Conservation (phyloP, 108 stramenopile species). For the Bacterosira constricta region DNA sequence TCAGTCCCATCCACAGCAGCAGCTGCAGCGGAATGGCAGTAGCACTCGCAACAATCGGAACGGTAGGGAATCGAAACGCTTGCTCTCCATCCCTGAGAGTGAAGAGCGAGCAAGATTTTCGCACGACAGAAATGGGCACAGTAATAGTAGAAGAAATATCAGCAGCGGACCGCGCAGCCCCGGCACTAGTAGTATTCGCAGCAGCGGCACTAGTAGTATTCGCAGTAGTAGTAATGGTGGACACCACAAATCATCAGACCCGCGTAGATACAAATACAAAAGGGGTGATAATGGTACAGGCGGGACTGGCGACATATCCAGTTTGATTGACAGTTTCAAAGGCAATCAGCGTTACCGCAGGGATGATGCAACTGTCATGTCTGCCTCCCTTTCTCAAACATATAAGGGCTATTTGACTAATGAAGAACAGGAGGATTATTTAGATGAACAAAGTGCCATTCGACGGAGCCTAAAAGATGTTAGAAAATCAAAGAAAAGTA, state of each 20-base stretch:
- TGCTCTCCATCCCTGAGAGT: not conserved
- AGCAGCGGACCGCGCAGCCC: not conserved
- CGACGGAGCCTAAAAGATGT: constrained; percentile 19
- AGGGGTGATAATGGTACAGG: too few relatives aligned
- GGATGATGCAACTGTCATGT: constrained; percentile 35
- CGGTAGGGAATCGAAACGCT: not conserved
- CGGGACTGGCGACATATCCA: too few relatives aligned
- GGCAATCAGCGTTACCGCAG: not conserved
- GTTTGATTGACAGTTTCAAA: too few relatives aligned
- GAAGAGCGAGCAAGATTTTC: not conserved
- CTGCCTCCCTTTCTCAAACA: constrained; percentile 34
- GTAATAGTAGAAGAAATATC: not conserved
- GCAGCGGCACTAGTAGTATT: too few relatives aligned
- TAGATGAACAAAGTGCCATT: constrained; percentile 32
- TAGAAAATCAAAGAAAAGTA: not conserved
- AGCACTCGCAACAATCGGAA: too few relatives aligned
- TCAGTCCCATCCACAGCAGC: not conserved
- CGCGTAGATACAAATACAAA: too few relatives aligned
- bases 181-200: not conserved
- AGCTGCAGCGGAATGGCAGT: not conserved
- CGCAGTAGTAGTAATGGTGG: too few relatives aligned
- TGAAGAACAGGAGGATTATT: constrained; percentile 4
- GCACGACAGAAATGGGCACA: not conserved
- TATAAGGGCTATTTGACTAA: constrained; percentile 20
- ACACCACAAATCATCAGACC: too few relatives aligned